Evolutionary conservation across 1,284 basidiomycete species (phyloP).

Genomic region (Cutaneotrichosporon sp.): DNA sequence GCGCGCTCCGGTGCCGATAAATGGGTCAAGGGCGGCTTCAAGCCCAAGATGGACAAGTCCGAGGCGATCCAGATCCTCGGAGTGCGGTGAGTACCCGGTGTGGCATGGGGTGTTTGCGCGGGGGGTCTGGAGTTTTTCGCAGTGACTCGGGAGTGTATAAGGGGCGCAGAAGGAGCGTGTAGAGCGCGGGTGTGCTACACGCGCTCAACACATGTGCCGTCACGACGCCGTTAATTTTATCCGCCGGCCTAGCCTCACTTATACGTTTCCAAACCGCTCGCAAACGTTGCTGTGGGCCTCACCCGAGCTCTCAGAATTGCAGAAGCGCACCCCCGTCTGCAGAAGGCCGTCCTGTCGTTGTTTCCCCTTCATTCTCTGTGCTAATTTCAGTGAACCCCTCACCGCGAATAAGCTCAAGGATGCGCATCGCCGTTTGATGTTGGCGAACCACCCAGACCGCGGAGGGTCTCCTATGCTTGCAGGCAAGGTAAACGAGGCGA

Average conservation of each 20-base stretch:
- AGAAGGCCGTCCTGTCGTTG: too few relatives aligned
- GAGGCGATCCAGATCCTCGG: constrained; percentile 89
- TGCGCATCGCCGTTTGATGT: constrained; percentile 85
- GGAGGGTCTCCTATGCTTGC: constrained; percentile 94
- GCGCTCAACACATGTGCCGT: too few relatives aligned
- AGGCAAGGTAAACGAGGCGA: constrained; percentile 96
- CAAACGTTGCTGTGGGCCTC: too few relatives aligned
- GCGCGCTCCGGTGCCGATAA: constrained; percentile 65
- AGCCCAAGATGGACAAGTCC: constrained; percentile 87
- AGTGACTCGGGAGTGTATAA: neutral
- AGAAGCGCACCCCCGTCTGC: too few relatives aligned
- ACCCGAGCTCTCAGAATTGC: too few relatives aligned
- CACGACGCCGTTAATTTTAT: too few relatives aligned
- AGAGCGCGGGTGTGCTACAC: neutral
- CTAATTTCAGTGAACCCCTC: constrained; percentile 61
- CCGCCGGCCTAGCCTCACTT: too few relatives aligned
- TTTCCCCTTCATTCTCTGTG: too few relatives aligned
- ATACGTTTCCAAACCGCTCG: too few relatives aligned
- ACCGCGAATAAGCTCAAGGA: constrained; percentile 74
- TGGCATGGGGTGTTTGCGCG: too few relatives aligned
- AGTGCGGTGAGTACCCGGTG: constrained; percentile 62
- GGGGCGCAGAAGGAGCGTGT: neutral
- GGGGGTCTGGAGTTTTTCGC: neutral
- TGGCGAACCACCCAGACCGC: constrained; percentile 69
- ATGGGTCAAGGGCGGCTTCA: constrained; percentile 92